Conservation (phyloP, 2,329 filamentous ascomycete species). For the Trichoderma sp. region DNA sequence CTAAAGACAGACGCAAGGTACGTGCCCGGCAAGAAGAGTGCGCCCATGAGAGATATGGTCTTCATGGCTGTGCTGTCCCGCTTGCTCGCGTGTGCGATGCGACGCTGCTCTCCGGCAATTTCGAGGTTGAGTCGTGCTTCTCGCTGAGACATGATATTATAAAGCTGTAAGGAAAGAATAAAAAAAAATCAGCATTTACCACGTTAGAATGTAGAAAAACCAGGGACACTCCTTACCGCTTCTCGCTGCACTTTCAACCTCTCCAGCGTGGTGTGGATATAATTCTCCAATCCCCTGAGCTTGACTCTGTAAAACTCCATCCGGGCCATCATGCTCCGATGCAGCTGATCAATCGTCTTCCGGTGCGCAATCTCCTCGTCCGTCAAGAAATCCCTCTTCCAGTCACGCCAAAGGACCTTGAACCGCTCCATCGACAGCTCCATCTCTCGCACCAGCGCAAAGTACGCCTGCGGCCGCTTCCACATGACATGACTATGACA, state of each 20-base stretch:
- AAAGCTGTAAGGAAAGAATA: conserved; percentile 49
- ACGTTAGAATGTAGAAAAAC: too few relatives aligned
- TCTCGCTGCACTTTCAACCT: conserved; percentile 64
- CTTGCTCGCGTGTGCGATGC: conserved; percentile 63
- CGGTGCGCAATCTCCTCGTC: conserved; percentile 38
- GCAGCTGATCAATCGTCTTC: conserved; percentile 49
- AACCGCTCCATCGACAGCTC: conserved; percentile 53
- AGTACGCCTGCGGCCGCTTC: conserved; percentile 65
- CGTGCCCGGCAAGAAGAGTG: conserved; percentile 65
- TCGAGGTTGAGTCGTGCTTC: conserved; percentile 67
- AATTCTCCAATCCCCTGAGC: conserved; percentile 64
- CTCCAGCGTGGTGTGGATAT: conserved; percentile 64
- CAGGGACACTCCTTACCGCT: conserved; percentile 50
- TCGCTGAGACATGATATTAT: conserved; percentile 68
- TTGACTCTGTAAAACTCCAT: conserved; percentile 65
- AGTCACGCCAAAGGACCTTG: conserved; percentile 35
- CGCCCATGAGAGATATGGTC: conserved; percentile 65
- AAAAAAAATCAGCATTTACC: background rate
- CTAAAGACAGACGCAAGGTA: conserved; percentile 66
- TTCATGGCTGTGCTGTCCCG: conserved; percentile 68
- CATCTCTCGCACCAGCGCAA: conserved; percentile 56
- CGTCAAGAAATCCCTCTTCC: conserved; percentile 31
- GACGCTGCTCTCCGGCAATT: conserved; percentile 63
- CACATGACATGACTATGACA: conserved; percentile 65
- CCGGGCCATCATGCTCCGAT: conserved; percentile 56